Evolutionary conservation across 164 flowering plant species (phyloP).

Genomic region (Buxus sempervirens): DNA sequence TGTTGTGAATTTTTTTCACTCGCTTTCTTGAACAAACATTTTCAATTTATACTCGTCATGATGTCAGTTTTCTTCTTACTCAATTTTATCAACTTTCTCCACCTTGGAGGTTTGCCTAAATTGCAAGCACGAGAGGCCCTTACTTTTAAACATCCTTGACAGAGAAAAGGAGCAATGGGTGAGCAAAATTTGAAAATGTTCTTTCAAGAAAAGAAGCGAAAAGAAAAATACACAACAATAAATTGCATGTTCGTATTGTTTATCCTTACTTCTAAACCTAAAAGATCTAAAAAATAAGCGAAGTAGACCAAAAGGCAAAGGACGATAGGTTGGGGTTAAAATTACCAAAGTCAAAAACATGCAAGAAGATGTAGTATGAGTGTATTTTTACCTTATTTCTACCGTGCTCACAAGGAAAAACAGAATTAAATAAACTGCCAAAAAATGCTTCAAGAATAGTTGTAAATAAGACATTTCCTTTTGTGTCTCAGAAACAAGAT

Average conservation of each 20-base stretch:
- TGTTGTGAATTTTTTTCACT: not conserved
- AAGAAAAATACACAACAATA: not conserved
- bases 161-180: no score
- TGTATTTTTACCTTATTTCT: not conserved
- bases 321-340: not conserved
- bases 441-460: not conserved
- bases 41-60: not conserved
- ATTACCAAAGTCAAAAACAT: not conserved
- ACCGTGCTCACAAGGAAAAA: not conserved
- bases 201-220: not conserved
- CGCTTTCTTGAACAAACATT: not conserved
- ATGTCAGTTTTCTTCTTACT: no score
- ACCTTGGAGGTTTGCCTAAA: no score
- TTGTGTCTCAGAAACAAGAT: slow-evolving; percentile 38
- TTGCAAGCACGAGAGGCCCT: no score
- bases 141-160: no score
- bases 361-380: not conserved
- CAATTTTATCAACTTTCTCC: no score
- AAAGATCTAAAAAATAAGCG: not conserved
- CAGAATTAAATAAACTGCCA: not conserved
- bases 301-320: not conserved
- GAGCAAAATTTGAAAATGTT: not conserved
- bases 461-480: slow-evolving; percentile 11
- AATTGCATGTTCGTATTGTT: not conserved
- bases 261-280: slow-evolving; percentile 11